Base-by-base conservation (phyloP, 2,329 filamentous ascomycete species). In the Apiospora arundinis region DNA sequence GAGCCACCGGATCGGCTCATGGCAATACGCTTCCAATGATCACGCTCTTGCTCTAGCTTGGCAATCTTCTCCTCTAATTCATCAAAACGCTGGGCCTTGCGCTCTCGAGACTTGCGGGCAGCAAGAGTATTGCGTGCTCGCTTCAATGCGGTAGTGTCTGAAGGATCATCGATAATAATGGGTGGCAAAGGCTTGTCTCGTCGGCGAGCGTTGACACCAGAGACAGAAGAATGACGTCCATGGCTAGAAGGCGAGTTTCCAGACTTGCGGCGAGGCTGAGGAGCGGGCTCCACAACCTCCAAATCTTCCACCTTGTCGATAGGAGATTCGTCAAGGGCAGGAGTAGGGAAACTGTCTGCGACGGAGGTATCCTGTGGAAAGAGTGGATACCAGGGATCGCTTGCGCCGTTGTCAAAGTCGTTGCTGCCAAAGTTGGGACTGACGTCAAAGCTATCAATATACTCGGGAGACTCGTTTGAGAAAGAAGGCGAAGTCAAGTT, bases 81-180 rank as follows among this genome's bases (percentile, higher is more conserved):
- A 70, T 93, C 91, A 73, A 95, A 87, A 76, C 92, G 89, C 80
- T 92, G 88, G 71, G 93, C 91, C 85, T 97, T 97, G 75, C 94
- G 92, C 78, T 94, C 92, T 69, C 95, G 92, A 72, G 95, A 97
- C 85, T 97, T 97, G 75, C 95, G 94, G 77, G 95, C 95, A 23
- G 95, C 95, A 81, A 97, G 89, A 11, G 95, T 97, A 82, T 98
- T 98, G 76, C 95, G 92, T 68, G 95, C 95, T 81, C 95, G 93
- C 91, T 98, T 98, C 87, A 95, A 89, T 25, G 94, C 94, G n/a
- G 92, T 81, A 12, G 88, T 89, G 78, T 98, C 95, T 56, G 77
- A 84, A 0, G 91, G 89, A 76, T 98, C 93, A 40, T 92, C 89
- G 48, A 95, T 89, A 73, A 92, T 85, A 80, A 97, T 95, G 8